A percentile compares a stretch with the other conserved stretches of the same genome.
Evolutionary conservation across 495 filamentous ascomycete species (phyloP).

Genomic region (Filosporella fistucella): DNA sequence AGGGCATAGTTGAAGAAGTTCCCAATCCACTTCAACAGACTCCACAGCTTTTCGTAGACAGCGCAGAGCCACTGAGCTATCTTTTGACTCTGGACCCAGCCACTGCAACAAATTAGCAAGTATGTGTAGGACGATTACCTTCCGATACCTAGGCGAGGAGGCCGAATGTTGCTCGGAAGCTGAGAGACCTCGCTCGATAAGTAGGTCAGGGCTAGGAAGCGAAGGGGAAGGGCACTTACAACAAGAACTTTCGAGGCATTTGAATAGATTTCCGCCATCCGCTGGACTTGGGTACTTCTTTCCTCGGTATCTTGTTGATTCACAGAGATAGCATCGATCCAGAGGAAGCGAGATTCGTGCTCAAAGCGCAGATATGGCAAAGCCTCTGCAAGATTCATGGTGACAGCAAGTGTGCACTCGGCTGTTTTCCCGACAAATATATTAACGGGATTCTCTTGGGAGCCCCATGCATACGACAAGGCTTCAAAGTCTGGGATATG

Average conservation of each 20-base stretch:
- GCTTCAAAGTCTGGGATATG: slow-evolving; percentile 10
- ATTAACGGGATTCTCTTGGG: not conserved
- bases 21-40: slow-evolving; percentile 1
- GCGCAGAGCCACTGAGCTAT: slow-evolving; percentile 1
- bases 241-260: slow-evolving; percentile 20
- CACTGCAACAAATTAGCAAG: too few species aligned
- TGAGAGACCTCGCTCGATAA: too few species aligned
- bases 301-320: slow-evolving; percentile 28
- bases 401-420: slow-evolving; percentile 5
- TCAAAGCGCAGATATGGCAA: slow-evolving; percentile 23
- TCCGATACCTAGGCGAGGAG: too few species aligned
- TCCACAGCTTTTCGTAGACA: not conserved
- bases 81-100: slow-evolving; percentile 22
- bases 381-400: slow-evolving; percentile 23
- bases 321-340: slow-evolving; percentile 33
- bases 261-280: slow-evolving; percentile 30
- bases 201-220: too few species aligned
- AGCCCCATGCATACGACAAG: slow-evolving; percentile 22
- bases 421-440: slow-evolving; percentile 3
- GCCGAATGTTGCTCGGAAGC: too few species aligned
- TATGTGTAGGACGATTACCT: too few species aligned
- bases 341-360: slow-evolving; percentile 18
- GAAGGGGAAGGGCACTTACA: too few species aligned
- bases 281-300: slow-evolving; percentile 25
- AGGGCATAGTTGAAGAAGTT: too few species aligned